Percentiles rank a stretch among this genome's conserved stretches.
Conservation (phyloP, 2,329 filamentous ascomycete species). For the Fusarium fujikuroi region DNA sequence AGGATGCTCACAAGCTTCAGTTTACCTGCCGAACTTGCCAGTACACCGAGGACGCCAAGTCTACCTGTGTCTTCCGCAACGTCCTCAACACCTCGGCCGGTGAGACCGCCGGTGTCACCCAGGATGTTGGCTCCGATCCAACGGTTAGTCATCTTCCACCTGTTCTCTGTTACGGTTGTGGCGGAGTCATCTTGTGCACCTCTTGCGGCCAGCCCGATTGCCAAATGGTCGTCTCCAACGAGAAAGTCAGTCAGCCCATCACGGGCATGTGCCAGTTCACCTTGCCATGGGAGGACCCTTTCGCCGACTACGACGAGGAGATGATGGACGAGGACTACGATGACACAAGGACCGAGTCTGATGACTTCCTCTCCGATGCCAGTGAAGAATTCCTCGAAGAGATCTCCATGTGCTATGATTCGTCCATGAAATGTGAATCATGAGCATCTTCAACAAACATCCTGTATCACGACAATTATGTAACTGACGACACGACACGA, state of each 20-base stretch:
- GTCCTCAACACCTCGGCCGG: conserved; percentile 90
- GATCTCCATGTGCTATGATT: conserved; percentile 29
- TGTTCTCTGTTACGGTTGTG: conserved; percentile 60
- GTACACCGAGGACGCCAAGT: conserved; percentile 86
- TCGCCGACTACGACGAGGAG: conserved; percentile 54
- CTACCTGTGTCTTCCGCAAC: conserved; percentile 95
- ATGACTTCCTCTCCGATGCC: conserved; percentile 34
- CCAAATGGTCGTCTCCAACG: conserved; percentile 36
- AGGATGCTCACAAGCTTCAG: conserved; percentile 82
- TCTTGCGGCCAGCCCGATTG: conserved; percentile 49
- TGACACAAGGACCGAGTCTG: conserved; percentile 26
- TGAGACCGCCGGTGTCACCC: conserved; percentile 96
- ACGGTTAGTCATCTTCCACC: conserved; percentile 81
- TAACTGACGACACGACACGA: conserved; percentile 29
- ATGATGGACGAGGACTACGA: conserved; percentile 45
- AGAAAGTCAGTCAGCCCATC: conserved; percentile 37
- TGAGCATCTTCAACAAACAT: conserved; percentile 11
- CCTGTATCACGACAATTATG: conserved; percentile 13
- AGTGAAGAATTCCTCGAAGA: conserved; percentile 41
- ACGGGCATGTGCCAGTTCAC: conserved; percentile 47
- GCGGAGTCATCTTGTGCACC: conserved; percentile 56
- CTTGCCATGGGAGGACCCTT: conserved; percentile 48
- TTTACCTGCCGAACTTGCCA: conserved; percentile 97
- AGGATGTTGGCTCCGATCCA: conserved; percentile 96
- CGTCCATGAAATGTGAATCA: conserved; percentile 33